Conservation (phyloP, 2,329 filamentous ascomycete genomes). For the Neoscytalidium dimidiatum region DNA sequence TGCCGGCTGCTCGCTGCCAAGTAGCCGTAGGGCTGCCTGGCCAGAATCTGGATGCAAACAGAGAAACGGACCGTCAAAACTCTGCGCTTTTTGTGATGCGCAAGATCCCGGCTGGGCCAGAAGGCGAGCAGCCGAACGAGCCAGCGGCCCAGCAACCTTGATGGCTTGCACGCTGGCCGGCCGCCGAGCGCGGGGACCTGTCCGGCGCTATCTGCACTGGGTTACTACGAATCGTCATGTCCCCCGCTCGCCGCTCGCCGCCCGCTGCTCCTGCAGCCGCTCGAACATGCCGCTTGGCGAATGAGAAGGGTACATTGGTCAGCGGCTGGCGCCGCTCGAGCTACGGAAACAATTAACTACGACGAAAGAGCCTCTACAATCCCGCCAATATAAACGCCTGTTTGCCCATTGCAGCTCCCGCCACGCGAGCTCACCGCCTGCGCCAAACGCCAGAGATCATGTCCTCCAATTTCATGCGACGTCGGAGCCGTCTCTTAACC, state of each 20-base stretch:
- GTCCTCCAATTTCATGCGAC: neutral
- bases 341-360: neutral
- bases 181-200: neutral
- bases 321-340: neutral
- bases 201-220: neutral
- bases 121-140: neutral
- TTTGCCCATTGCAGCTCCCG: neutral
- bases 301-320: constrained; percentile 7
- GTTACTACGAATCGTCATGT: neutral
- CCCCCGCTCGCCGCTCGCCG: constrained; percentile 3
- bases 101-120: neutral
- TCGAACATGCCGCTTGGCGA: neutral
- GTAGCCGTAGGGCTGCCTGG: constrained; percentile 3
- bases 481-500: neutral
- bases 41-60: neutral
- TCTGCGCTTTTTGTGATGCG: neutral
- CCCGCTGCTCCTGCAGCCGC: constrained; percentile 1
- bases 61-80: constrained; percentile 5
- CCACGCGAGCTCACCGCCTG: neutral
- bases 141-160: neutral
- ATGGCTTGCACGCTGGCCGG: neutral
- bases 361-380: neutral
- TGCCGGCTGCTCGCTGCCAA: neutral
- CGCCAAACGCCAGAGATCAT: neutral
- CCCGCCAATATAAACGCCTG: neutral